A percentile compares a stretch with the other conserved stretches of the same genome.
These are phyloP conservation scores for Fusarium mangiferae DNA, from an alignment of 2,329 filamentous ascomycete species.

Conservation along the genomic window DNA sequence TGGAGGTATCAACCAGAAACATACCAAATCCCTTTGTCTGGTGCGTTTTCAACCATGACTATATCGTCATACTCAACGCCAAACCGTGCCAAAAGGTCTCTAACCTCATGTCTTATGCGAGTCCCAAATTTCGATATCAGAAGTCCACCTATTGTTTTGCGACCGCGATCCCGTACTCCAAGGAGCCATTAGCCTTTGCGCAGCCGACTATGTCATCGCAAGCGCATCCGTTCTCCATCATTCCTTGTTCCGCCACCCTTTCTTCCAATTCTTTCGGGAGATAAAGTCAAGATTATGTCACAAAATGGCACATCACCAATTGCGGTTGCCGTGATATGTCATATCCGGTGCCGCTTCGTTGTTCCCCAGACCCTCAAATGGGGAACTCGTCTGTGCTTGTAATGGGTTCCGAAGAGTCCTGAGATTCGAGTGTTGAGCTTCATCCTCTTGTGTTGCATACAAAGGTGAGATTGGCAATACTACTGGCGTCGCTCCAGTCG, in stretches of 20 bases:
- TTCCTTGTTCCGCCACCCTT: background rate
- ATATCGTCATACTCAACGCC: slow-evolving; percentile 34
- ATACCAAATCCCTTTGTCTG: slow-evolving; percentile 9
- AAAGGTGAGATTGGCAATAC: slow-evolving; percentile 27
- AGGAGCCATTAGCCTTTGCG: background rate
- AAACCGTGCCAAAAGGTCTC: slow-evolving; percentile 18
- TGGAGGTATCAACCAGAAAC: slow-evolving; percentile 27
- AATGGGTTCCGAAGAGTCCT: slow-evolving; percentile 23
- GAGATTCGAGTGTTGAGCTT: slow-evolving; percentile 1
- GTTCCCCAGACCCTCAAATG: slow-evolving; percentile 6
- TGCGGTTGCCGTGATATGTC: slow-evolving; percentile 18
- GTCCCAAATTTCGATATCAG: background rate
- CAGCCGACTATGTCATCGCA: background rate
- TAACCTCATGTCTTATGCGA: slow-evolving; percentile 18
- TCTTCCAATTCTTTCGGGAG: background rate
- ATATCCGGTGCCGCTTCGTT: slow-evolving; percentile 12
- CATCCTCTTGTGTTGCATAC: slow-evolving; percentile 9
- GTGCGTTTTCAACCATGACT: slow-evolving; percentile 38
- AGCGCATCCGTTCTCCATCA: background rate
- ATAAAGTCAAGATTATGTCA: background rate
- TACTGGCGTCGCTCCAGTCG: slow-evolving; percentile 11
- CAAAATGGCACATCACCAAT: slow-evolving; percentile 20
- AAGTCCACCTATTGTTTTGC: background rate
- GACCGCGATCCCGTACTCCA: background rate
- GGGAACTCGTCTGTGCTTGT: slow-evolving; percentile 7